Evolutionary conservation across 1,139 yeast species (phyloP).

Genomic region (Zygosaccharomyces pseudobailii): DNA sequence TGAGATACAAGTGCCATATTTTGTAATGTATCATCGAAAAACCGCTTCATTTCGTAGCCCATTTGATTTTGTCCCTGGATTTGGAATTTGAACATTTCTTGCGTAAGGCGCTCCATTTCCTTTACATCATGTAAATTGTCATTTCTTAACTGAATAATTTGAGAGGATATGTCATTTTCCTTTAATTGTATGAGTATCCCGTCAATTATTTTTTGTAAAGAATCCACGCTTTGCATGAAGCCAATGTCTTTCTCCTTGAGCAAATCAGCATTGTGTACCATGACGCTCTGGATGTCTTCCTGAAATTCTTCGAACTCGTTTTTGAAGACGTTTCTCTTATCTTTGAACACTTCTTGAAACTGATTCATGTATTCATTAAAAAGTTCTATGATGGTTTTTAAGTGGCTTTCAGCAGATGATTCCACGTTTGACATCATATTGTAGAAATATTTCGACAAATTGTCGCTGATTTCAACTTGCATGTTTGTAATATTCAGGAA

Average conservation of each 20-base stretch:
- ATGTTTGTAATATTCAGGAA: conserved; percentile 45
- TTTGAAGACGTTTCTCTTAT: conserved; percentile 15
- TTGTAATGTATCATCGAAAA: conserved; percentile 4
- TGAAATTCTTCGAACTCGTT: conserved; percentile 15
- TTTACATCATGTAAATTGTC: conserved; percentile 12
- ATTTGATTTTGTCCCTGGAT: conserved; percentile 5
- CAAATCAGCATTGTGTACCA: conserved; percentile 5
- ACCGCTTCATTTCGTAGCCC: conserved; percentile 8
- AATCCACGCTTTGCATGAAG: conserved; percentile 8
- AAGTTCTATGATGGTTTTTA: conserved; percentile 8
- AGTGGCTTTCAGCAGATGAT: conserved; percentile 7
- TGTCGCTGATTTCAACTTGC: conserved; percentile 25
- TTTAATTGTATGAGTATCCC: conserved; percentile 11
- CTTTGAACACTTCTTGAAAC: conserved; percentile 6
- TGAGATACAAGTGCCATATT: conserved; percentile 2
- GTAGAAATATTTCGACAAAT: conserved; percentile 15
- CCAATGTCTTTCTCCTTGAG: conserved; percentile 10
- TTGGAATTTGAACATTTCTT: conserved; percentile 4
- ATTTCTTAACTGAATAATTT: conserved; percentile 12
- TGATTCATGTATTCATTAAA: conserved; percentile 11
- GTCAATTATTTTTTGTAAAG: conserved; percentile 8
- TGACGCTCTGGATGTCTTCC: conserved; percentile 7
- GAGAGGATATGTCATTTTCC: conserved; percentile 7
- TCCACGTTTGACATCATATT: conserved; percentile 9
- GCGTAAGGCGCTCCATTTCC: conserved; percentile 7